Evolutionary conservation across 202 grass and related monocot genomes (phyloP), one percentile per base, ranked within the genome.

Genomic region (Tripidium arundinaceum): DNA sequence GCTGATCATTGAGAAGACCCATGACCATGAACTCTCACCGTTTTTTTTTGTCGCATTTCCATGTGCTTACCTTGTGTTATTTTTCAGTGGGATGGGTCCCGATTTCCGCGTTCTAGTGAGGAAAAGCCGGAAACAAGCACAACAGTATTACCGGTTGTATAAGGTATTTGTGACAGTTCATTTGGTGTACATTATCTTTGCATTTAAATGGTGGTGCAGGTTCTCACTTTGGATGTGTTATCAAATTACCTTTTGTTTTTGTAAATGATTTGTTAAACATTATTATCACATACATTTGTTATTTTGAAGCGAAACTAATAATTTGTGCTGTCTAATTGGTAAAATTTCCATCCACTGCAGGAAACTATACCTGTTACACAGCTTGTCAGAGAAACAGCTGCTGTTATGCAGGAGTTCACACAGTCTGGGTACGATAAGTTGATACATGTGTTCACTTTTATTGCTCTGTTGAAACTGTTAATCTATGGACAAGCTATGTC

Each of bases 101-200:
- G 96, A 98, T 88, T 98, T 90, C 49, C 92, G 92, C 11, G 92
- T 98, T 82, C 84, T 98, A 21, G 88, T 98, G 67, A 95, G 90
- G 71, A 98, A 98, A 95, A 95, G 96, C 66, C 90, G 92, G 84
- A 95, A 98, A 69, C 96, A 98, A 75, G 90, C 90, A 22, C 96
- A 98, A 14, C 92, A 98, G 24, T 98, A 98, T 86, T 93, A 90
- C 74, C 80, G 84, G 25, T 66, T 98, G 65, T 98, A 95, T 80
- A 98, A 95, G 92, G 92, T 98, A 90, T 54, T 64, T 52, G 40
- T 62, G 5, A 14, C 38, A 15, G 13, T 72, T 70, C 12, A 65
- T 80, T 76, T 83, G 36, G 36, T 65, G 5, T 27, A 69, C 31
- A 39, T 11, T 57, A 58, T 19, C 15, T 29, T 54, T 73, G 28